These are phyloP conservation scores for Trifolium pratense DNA, from an alignment of 306 rosid species.

Conservation along the genomic window DNA sequence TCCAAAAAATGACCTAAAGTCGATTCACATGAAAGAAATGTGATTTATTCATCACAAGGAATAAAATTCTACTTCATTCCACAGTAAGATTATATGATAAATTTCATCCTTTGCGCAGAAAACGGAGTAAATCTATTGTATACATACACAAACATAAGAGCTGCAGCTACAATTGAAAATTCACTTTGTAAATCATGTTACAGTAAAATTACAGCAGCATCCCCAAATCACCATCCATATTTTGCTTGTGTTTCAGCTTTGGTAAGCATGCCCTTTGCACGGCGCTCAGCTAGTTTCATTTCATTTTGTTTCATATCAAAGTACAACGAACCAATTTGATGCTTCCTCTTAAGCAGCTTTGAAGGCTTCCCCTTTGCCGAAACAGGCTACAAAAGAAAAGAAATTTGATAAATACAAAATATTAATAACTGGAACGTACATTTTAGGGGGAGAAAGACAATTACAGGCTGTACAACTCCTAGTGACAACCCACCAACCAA, in stretches of 20 bases:
- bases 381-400: conserved; percentile 62
- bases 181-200: neutral
- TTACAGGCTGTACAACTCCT: neutral
- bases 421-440: neutral
- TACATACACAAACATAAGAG: conserved; percentile 20
- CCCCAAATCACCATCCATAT: conserved; percentile 88
- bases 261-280: conserved; percentile 85
- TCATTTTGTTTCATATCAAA: conserved; percentile 95
- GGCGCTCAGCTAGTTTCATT: conserved; percentile 78
- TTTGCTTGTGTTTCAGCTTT: conserved; percentile 97
- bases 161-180: conserved; percentile 20
- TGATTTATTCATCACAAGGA: neutral
- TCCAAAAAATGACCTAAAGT: neutral
- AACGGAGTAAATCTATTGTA: neutral
- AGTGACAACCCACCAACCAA: neutral
- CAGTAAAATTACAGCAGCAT: conserved; percentile 18
- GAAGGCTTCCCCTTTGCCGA: conserved; percentile 83
- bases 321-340: conserved; percentile 84
- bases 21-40: neutral
- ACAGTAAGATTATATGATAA: neutral
- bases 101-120: conserved; percentile 22
- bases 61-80: neutral
- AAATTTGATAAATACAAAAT: neutral
- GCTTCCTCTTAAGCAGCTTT: conserved; percentile 94
- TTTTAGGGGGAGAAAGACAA: neutral